Base-by-base conservation (phyloP, 306 rosid species). In the Cicer bijugum region DNA sequence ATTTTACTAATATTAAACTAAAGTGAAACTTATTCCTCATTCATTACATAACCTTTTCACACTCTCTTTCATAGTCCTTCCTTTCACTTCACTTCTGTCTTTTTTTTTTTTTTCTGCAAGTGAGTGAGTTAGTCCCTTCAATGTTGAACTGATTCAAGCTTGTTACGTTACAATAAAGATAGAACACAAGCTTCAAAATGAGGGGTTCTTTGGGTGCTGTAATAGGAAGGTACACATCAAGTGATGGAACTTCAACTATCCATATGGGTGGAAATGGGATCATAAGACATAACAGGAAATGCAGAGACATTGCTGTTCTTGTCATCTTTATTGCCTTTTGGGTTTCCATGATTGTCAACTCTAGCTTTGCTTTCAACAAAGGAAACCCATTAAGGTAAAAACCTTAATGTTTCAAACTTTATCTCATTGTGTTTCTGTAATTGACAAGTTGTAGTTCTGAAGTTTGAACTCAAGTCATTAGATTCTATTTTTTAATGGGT, bases 311-410 rank as follows among this genome's bases (percentile, higher is more conserved):
- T 66, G 74, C 75, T 20, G 79, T 90, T 78, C 88, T 94, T 28
- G 81, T 91, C 44, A 81, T 91, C 79, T 94, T 94, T 42, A 75
- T 85, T n/a, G 95, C 96, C 6, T 91, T 94, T 87, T 94, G 97
- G 97, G 77, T 94, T 43, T 89, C 91, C 19, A 87, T 94, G 96
- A 91, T 94, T 81, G 97, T 94, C n/a, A 94, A 94, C 87, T 94
- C 99, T 48, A 94, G 99, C 93, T 91, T 94, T 77, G 99, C 89
- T 58, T 94, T 94, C 85, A 88, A 86, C 84, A 83, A 86, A 82
- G 99, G 99, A 61, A 90, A 90, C 83, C 99, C 97, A 12, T 83
- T 81, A 60, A 91, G 99, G 99, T 89, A 71, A 60, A 58, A 78
- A 15, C 7, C 79, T 67, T 69, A 39, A 58, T 51, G 73, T 59